These are phyloP conservation scores for Protomyces inouyei DNA, from an alignment of 1,139 yeast genomes.

Conservation along the genomic window DNA sequence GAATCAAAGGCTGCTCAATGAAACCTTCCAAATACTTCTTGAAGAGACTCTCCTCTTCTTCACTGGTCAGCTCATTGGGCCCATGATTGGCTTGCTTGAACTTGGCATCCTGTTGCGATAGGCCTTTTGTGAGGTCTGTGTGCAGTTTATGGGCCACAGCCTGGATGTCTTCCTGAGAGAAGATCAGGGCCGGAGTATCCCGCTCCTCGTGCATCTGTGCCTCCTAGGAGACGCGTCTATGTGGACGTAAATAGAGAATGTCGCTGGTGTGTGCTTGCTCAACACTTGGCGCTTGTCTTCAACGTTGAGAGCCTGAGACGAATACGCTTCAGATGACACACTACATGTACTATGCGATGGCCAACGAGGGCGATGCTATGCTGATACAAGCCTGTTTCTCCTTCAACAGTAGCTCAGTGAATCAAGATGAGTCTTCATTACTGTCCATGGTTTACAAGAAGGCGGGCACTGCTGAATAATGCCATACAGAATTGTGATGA, in stretches of 20 bases:
- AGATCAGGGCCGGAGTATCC: slow-evolving; percentile 15
- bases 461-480: no score
- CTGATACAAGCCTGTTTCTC: no score
- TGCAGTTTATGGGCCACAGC: slow-evolving; percentile 18
- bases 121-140: slow-evolving; percentile 16
- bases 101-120: slow-evolving; percentile 19
- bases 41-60: slow-evolving; percentile 68
- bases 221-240: neutral
- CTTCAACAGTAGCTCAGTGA: no score
- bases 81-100: slow-evolving; percentile 69
- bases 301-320: no score
- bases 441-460: no score
- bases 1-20: slow-evolving; percentile 81
- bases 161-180: slow-evolving; percentile 15
- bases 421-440: no score
- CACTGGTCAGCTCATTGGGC: slow-evolving; percentile 61
- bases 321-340: no score
- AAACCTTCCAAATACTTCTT: slow-evolving; percentile 71
- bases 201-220: slow-evolving; percentile 3
- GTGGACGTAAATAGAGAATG: neutral
- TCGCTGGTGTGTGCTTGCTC: no score
- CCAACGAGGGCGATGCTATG: no score
- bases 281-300: no score
- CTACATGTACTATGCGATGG: no score
- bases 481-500: no score